Conservation (phyloP, 345 rosid genomes). For the Eucalyptus albens region DNA sequence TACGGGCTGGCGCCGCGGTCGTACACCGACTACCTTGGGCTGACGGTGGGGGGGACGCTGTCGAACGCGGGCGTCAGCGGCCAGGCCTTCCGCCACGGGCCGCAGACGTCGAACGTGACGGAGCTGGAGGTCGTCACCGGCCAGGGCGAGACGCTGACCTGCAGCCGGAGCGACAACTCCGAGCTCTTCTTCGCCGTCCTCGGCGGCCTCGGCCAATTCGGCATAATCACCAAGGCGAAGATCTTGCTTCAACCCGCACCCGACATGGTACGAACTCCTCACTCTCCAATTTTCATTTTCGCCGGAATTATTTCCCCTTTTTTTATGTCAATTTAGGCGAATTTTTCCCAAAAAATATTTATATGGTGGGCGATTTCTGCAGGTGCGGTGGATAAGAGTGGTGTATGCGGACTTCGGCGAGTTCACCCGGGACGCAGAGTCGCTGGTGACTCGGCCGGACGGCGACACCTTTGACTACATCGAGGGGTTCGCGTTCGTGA, state of each 20-base stretch:
- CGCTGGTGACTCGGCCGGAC: conserved; percentile 48
- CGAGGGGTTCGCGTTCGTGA: conserved; percentile 84
- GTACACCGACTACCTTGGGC: conserved; percentile 80
- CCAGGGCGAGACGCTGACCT: conserved; percentile 44
- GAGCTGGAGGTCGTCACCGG: conserved; percentile 91
- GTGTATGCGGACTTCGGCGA: conserved; percentile 67
- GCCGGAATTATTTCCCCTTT: background rate
- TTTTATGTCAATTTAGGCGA: background rate
- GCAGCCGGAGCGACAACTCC: conserved; percentile 40
- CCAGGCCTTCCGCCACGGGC: conserved; percentile 88
- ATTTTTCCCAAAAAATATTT: background rate
- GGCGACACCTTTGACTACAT: conserved; percentile 67
- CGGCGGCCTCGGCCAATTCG: conserved; percentile 94
- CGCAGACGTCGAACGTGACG: conserved; percentile 74
- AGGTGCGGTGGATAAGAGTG: conserved; percentile 94
- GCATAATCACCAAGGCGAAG: conserved; percentile 79
- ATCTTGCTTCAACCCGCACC: conserved; percentile 67
- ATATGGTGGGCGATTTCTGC: conserved; percentile 1
- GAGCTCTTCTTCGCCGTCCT: conserved; percentile 67
- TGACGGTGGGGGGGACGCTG: conserved; percentile 90
- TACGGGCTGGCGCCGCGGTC: conserved; percentile 71
- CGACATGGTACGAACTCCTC: conserved; percentile 38
- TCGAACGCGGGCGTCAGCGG: conserved; percentile 98
- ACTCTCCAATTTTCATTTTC: background rate
- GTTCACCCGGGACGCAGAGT: conserved; percentile 70